Base-by-base conservation (phyloP, 169 alveolate species). In the Plasmodium adleri region DNA sequence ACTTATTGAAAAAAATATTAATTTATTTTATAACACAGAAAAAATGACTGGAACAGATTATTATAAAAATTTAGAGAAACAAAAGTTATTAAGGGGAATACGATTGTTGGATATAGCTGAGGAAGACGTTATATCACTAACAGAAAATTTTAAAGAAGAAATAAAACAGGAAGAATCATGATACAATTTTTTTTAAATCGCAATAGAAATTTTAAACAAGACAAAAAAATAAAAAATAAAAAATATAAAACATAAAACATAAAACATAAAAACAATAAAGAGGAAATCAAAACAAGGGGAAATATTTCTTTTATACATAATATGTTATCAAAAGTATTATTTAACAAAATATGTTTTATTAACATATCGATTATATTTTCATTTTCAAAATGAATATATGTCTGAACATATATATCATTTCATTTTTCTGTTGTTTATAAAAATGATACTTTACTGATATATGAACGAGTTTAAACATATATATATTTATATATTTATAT, bases 1-100 rank as follows among this genome's bases (percentile, higher is more conserved):
- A 68, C 45, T 80, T 56, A 20, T 80, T 47, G 90, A 80, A 45
- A 80, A 80, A 68, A 80, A 80, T 80, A 80, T 80, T 22, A 80
- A 80, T 49, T 72, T 80, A 59, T 80, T 80, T 63, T 80, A 80
- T 50, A 80, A 80, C n/a, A 80, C 90, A n/a, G 90, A 80, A 10
- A 80, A 80, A 68, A 80, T 80, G 90, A 80, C 73, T 54, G 90
- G 54, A 10, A 80, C 90, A 12, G 90, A 80, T 80, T 80, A 80
- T 58, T 80, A 80, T 50, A 80, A 80, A 49, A 80, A 80, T 67
- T 52, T 80, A 68, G 90, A 80, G 58, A 80, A 80, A 28, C 67
- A 80, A 54, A 67, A 80, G 70, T 54, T 80, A 56, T 49, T 80
- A 56, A 80, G 90, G 63, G 90, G 90, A 63, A 80, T 80, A 15